phyloP scores from a whole-genome alignment of 768 basidiomycete species.

The Lactifluus echinatus region DNA sequence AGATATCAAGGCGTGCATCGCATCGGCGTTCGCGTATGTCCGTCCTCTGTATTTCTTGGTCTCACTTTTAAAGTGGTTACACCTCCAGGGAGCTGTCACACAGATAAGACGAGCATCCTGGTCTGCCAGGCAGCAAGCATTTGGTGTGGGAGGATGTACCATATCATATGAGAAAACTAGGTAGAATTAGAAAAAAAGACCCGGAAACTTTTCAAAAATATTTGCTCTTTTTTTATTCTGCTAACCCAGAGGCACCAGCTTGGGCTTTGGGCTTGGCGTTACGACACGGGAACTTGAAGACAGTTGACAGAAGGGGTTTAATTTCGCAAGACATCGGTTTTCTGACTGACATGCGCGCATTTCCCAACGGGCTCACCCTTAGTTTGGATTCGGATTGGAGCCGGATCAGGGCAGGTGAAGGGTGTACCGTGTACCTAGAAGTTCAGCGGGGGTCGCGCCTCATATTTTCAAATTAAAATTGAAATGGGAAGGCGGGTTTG shows the following conservation, averaged over 20 bases:
- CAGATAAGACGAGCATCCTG: slow-evolving; percentile 2
- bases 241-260: not conserved
- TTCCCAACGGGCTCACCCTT: not conserved
- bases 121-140: not conserved
- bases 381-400: not conserved
- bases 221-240: not conserved
- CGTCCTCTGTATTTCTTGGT: not conserved
- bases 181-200: slow-evolving; percentile 23
- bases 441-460: too few relatives aligned
- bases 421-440: too few relatives aligned
- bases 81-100: slow-evolving; percentile 17
- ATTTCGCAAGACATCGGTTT: not conserved
- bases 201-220: slow-evolving; percentile 14
- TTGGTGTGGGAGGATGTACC: not conserved
- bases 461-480: too few relatives aligned
- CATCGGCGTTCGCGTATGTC: slow-evolving; percentile 73
- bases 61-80: not conserved
- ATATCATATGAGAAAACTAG: slow-evolving; percentile 14
- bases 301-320: not conserved
- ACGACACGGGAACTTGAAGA: not conserved
- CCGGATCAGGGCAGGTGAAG: not conserved
- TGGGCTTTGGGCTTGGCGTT: not conserved
- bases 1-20: slow-evolving; percentile 80
- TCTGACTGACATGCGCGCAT: not conserved
- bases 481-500: too few relatives aligned